phyloP scores from a whole-genome alignment of 2,329 filamentous ascomycete species.

The Penicillium vulpinum region DNA sequence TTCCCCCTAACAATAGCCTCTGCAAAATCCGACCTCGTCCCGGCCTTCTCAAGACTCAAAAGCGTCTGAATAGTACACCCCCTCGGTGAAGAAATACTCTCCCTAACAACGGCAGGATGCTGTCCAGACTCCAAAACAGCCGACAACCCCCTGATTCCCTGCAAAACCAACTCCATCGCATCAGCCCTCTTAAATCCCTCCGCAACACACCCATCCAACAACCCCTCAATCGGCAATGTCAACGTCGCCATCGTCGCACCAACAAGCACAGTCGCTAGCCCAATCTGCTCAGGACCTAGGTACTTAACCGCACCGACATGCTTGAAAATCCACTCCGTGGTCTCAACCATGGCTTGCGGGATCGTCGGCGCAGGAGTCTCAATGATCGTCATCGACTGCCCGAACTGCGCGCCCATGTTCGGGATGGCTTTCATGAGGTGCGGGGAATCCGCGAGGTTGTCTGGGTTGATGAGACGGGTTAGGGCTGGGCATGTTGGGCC shows the following conservation, averaged over 20 bases:
- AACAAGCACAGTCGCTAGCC: conserved; percentile 58
- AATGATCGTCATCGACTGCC: conserved; percentile 52
- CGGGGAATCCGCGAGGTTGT: conserved; percentile 8
- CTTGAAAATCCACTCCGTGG: conserved; percentile 52
- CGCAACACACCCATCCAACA: conserved; percentile 62
- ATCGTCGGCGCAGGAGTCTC: conserved; percentile 47
- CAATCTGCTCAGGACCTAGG: conserved; percentile 55
- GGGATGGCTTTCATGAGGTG: conserved; percentile 46
- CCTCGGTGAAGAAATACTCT: conserved; percentile 62
- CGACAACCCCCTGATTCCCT: conserved; percentile 60
- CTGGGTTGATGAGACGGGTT: conserved; percentile 15
- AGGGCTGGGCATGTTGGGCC: conserved; percentile 43
- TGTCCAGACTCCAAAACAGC: conserved; percentile 59
- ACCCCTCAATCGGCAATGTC: conserved; percentile 60
- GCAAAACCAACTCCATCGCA: conserved; percentile 62
- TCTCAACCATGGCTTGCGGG: conserved; percentile 36
- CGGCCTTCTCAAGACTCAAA: conserved; percentile 59
- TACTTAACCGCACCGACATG: conserved; percentile 51
- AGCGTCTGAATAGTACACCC: conserved; percentile 64
- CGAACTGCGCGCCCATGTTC: conserved; percentile 48
- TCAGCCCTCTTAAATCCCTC: conserved; percentile 62
- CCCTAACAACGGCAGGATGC: conserved; percentile 61
- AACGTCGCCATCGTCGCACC: conserved; percentile 62
- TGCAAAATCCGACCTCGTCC: conserved; percentile 55
- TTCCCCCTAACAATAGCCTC: conserved; percentile 48